Evolutionary conservation across 208 protist genomes (phyloP), one percentile per base, ranked within the genome.

Genomic region (Acanthamoeba royreba): DNA sequence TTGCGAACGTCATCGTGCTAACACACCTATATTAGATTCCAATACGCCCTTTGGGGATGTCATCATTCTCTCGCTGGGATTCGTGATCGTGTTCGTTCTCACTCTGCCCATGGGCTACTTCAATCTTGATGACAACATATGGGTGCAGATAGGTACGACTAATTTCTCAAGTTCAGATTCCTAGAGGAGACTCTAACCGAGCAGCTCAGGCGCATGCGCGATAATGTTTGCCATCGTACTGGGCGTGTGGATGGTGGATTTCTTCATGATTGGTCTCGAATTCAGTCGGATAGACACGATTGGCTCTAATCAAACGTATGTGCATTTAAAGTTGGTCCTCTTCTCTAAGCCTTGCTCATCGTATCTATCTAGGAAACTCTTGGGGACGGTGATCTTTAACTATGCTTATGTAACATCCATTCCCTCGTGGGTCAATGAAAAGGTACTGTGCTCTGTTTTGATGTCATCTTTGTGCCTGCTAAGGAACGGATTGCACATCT

Each of bases 121-220:
- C 77, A 87, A 87, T n/a, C 77, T 87, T 8, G 77, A 87, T 46
- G 77, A 87, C 77, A 61, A 52, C 45, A 87, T 87, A 17, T 61
- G 42, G 45, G 45, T 87, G 4, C 77, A 87, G 40, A 87, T 79
- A 9, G 63, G 63, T 74, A 61, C 1, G 53, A 19, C 49, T 38
- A n/a, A 35, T 8, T 3, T 35, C 5, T 25, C 53, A 17, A 3
- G 1, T 61, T 61, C 53, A 17, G 13, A n/a, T 58, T n/a, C 22
- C 13, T 58, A 13, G 15, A 22, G 49, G 22, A 22, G 49, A 58
- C 49, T 58, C 49, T 28, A 7, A 8, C n/a, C 58, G 7, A n/a
- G 5, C 9, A 17, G 5, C 9, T 4, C 63, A 74, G 63, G 74
- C 28, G 77, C 47, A 4, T 87, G 45, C n/a, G 3, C 19, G 2